Base-by-base conservation (phyloP, 2,329 filamentous ascomycete genomes). In the Alternaria hordeiaustralica region DNA sequence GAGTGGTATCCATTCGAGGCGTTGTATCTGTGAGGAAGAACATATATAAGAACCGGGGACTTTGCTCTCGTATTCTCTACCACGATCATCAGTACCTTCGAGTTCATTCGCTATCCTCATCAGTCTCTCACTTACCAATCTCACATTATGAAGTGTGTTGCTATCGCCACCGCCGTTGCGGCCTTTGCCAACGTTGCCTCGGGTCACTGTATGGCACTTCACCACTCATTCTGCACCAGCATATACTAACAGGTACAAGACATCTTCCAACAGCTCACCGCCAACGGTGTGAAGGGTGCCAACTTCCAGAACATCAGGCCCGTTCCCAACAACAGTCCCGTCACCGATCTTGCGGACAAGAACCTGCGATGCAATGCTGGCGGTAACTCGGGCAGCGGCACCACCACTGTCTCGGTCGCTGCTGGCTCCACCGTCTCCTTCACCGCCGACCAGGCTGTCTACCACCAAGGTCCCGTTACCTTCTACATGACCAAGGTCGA, bases 401-500 rank as follows among this genome's bases (percentile, higher is more conserved):
- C 78, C 4, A 71, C 71, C 49, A 78, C 74, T 7, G 77, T 79
- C 36, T 68, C 75, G 0, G 78, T 81, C 2, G 73, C 76, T 58
- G 77, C 79, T 33, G 79, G 79, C 18, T 75, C 72, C 6, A 70
- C 65, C 4, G 70, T 81, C 36, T 73, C 74, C 1, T 80, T 79
- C 68, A 78, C 75, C 4, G 74, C 78, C 7, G 78, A 81, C 50
- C 66, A 69, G 18, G 76, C 76, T 9, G 78, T 81, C 8, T 81
- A 81, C 65, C 79, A 81, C 62, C 78, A 80, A 51, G 78, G 78
- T 11, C 78, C 78, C 13, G 72, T 78, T 13, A 55, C 75, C 2
- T 80, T 80, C 68, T 81, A 80, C 62, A 72, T 80, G 75, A 76
- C 69, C 60, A 80, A 80, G 67, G 79, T 78, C 20, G 51, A 55